These are phyloP conservation scores for Malassezia psittaci DNA, from an alignment of 1,284 basidiomycete species.

Conservation along the genomic window DNA sequence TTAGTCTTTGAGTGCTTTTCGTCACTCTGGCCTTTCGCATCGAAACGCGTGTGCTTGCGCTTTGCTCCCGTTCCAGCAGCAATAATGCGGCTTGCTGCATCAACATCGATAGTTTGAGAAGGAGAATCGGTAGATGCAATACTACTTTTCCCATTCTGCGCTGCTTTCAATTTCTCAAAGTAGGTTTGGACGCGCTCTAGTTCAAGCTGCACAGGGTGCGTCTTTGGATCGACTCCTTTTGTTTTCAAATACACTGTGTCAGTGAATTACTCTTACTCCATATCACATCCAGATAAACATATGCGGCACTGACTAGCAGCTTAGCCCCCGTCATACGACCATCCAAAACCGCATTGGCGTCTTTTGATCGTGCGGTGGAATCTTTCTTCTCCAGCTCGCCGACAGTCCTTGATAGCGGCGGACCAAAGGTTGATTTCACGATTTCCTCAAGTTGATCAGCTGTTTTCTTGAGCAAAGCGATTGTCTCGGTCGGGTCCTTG, in stretches of 20 bases:
- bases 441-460: neutral
- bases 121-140: neutral
- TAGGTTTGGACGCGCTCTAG: conserved; percentile 16
- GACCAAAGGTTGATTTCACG: conserved; percentile 3
- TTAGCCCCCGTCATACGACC: conserved; percentile 12
- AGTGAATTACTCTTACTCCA: conserved; percentile 5
- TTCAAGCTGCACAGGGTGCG: conserved; percentile 14
- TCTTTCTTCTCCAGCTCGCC: conserved; percentile 5
- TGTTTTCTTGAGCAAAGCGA: conserved; percentile 1
- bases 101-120: neutral
- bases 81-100: conserved; percentile 8
- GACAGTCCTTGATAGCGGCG: neutral
- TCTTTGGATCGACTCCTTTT: conserved; percentile 10
- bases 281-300: conserved; percentile 14
- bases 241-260: conserved; percentile 13
- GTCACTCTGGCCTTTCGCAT: neutral
- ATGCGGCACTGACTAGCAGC: conserved; percentile 9
- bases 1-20: too few species aligned
- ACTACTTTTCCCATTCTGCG: neutral
- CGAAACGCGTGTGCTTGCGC: conserved; percentile 13
- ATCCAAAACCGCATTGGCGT: neutral
- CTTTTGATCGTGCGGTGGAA: neutral
- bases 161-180: conserved; percentile 13
- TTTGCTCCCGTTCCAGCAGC: neutral
- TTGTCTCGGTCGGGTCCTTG: conserved; percentile 9